A percentile compares a stretch with the other conserved stretches of the same genome.
Evolutionary conservation across 2,329 filamentous ascomycete species (phyloP).

Genomic region (Magnaporthiopsis rhizophila): DNA sequence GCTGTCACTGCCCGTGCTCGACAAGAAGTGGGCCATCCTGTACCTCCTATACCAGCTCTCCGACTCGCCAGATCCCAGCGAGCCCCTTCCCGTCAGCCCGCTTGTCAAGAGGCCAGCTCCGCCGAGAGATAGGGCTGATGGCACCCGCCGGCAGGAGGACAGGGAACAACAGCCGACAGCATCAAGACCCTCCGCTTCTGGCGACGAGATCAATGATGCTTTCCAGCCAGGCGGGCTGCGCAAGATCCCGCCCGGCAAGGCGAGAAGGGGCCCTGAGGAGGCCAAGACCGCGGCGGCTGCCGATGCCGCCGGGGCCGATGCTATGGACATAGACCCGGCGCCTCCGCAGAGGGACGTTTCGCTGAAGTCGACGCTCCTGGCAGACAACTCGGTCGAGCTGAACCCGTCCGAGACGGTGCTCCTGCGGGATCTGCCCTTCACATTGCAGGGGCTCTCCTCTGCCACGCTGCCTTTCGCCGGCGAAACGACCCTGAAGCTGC

Average conservation of each 20-base stretch:
- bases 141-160: slow-evolving; percentile 4
- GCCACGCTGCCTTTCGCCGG: slow-evolving; percentile 71
- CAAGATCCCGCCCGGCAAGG: slow-evolving; percentile 33
- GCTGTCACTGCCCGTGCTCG: slow-evolving; percentile 81
- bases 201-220: slow-evolving; percentile 42
- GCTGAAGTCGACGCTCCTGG: slow-evolving; percentile 48
- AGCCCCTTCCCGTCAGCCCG: slow-evolving; percentile 39
- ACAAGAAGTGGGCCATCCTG: slow-evolving; percentile 94
- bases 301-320: slow-evolving; percentile 11
- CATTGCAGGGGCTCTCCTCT: slow-evolving; percentile 84
- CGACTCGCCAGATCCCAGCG: slow-evolving; percentile 52
- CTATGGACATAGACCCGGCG: slow-evolving; percentile 19
- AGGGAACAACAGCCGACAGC: slow-evolving; percentile 2
- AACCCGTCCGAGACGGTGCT: slow-evolving; percentile 59
- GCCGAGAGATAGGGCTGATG: slow-evolving; percentile 10
- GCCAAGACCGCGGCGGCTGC: slow-evolving; percentile 11
- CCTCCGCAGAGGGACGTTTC: slow-evolving; percentile 39
- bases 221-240: slow-evolving; percentile 46
- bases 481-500: slow-evolving; percentile 64
- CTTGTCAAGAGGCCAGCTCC: slow-evolving; percentile 9
- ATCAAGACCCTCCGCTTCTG: slow-evolving; percentile 23
- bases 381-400: slow-evolving; percentile 47
- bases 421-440: slow-evolving; percentile 80
- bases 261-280: slow-evolving; percentile 28
- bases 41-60: slow-evolving; percentile 82